phyloP scores from a whole-genome alignment of 1,284 basidiomycete genomes.

The Trametes hirsuta region DNA sequence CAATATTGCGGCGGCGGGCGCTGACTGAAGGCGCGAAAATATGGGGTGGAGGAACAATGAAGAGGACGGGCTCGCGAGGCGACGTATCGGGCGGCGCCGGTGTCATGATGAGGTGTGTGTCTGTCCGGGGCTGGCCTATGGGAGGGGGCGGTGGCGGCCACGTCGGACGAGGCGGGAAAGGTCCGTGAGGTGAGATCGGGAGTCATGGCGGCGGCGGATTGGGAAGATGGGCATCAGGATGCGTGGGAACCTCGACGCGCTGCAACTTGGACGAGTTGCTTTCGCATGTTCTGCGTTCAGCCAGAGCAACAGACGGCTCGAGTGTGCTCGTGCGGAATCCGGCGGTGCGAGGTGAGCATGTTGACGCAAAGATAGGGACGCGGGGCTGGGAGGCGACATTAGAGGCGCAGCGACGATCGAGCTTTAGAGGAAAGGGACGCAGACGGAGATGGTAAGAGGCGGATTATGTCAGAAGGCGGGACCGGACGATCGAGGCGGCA shows the following conservation, averaged over 20 bases:
- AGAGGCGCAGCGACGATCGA: constrained; percentile 21
- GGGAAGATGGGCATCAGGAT: constrained; percentile 7
- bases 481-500: constrained; percentile 17
- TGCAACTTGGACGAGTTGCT: background rate
- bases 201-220: background rate
- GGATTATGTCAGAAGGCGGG: constrained; percentile 22
- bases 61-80: background rate
- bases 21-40: constrained; percentile 1
- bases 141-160: background rate
- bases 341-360: background rate
- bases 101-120: too few species aligned
- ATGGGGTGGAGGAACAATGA: constrained; percentile 9
- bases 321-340: background rate
- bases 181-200: constrained; percentile 15
- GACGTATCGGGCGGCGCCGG: too few species aligned
- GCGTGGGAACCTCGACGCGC: constrained; percentile 8
- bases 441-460: constrained; percentile 4
- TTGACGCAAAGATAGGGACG: constrained; percentile 1
- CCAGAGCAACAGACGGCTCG: background rate
- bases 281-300: background rate
- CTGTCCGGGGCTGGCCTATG: background rate
- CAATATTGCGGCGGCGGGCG: constrained; percentile 11
- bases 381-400: background rate
- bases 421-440: constrained; percentile 8
- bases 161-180: constrained; percentile 6